Percentiles rank a stretch among this genome's conserved stretches.
Evolutionary conservation across 441 rosid genomes (phyloP).

Genomic region (Erodium moschatum): DNA sequence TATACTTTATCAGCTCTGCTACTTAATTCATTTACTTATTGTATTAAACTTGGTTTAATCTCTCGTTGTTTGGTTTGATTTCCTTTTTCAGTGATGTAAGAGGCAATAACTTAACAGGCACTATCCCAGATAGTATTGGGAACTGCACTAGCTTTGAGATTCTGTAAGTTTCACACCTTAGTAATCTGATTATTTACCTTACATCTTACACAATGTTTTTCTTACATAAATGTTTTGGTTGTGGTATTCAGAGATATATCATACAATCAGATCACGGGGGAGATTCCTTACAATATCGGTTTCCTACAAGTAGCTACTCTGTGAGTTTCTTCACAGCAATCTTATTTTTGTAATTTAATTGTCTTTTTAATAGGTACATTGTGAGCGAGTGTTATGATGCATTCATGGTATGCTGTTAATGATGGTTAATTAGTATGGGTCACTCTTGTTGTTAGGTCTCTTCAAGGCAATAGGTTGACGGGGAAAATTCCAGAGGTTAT

Average conservation of each 20-base stretch:
- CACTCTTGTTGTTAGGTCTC: slow-evolving; percentile 43
- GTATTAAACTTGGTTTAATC: background rate
- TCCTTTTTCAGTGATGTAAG: slow-evolving; percentile 61
- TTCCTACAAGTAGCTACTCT: slow-evolving; percentile 27
- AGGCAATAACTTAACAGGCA: slow-evolving; percentile 74
- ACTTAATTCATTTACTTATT: background rate
- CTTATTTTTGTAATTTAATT: no score
- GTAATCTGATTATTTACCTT: background rate
- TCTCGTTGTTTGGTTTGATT: no score
- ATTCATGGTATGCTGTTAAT: no score
- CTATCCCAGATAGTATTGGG: slow-evolving; percentile 74
- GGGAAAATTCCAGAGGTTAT: slow-evolving; percentile 81
- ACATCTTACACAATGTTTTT: background rate
- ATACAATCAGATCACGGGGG: slow-evolving; percentile 67
- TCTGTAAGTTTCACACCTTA: slow-evolving; percentile 38
- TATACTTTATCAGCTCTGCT: background rate
- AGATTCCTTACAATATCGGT: slow-evolving; percentile 79
- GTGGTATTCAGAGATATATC: slow-evolving; percentile 56
- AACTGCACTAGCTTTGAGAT: slow-evolving; percentile 92
- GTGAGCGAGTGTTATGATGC: no score
- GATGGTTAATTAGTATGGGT: background rate
- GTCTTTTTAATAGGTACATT: no score
- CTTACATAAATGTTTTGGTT: background rate
- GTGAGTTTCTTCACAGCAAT: slow-evolving; percentile 33
- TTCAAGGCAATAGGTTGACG: slow-evolving; percentile 68